Evolutionary conservation across 805 yeast genomes (phyloP), one percentile per base, ranked within the genome.

Genomic region (Sugiyamaella boreocaroliniensis): DNA sequence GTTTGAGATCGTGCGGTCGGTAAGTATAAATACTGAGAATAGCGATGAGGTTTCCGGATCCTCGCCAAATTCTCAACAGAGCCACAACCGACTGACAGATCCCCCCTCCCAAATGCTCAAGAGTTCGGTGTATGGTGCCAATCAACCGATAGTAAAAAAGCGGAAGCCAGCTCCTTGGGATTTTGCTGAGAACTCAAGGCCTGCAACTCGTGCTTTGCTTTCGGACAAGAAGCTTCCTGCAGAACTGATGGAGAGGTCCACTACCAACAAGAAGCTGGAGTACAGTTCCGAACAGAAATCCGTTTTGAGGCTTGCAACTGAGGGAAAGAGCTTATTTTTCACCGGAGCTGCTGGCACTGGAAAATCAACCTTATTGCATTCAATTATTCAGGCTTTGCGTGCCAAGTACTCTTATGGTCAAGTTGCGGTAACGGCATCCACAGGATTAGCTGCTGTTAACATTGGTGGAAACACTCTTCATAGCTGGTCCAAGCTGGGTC

Each of bases 331-430:
- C 54, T 70, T 93, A 11, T 93, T 93, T 64, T 93, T 86, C 67
- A 92, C 99, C 0, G 99, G 99, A 52, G 88, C 97, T 29, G 99
- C 99, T 0, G 99, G 99, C 62, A 93, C 99, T 0, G 99, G 99
- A 64, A 93, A 93, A 66, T 92, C 99, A 2, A 82, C 89, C 7
- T 71, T 93, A 18, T 71, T 92, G 51, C 76, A 78, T 50, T 80
- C 80, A 40, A 70, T 93, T 19, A 86, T 92, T 12, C 63, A 69
- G 15, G 70, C 72, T n/a, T 69, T 88, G 41, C 48, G 52, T 26
- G 65, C 65, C 34, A 54, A 58, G 1, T 70, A 75, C 1, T 54
- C 60, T 10, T 72, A 73, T 1, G 71, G 72, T 15, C 68, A 73
- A 70, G 26, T 60, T 57, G 53, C 96, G 0, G 80, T 89, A 4